Conservation (phyloP, 495 filamentous ascomycete genomes). For the Penicillium pancosmium region DNA sequence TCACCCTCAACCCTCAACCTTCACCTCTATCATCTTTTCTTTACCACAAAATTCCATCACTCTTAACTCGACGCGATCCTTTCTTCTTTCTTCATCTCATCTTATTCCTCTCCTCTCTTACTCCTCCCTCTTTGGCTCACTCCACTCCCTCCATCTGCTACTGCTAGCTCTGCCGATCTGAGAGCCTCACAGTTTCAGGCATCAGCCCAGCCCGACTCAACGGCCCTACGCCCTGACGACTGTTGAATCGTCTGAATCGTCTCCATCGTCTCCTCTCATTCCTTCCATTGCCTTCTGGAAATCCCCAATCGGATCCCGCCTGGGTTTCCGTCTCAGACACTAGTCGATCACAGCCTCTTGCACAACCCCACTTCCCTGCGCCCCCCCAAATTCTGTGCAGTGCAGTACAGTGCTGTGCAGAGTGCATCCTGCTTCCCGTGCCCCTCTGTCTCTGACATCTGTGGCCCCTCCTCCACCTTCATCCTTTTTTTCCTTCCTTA, state of each 20-base stretch:
- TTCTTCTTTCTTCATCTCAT: not conserved
- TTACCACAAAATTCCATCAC: not conserved
- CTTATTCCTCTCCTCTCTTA: not conserved
- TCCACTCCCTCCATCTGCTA: not conserved
- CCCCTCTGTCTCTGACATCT: slow-evolving; percentile 11
- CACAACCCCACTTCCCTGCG: slow-evolving; percentile 28
- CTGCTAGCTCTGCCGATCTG: not conserved
- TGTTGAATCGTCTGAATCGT: not conserved
- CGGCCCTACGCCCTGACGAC: slow-evolving; percentile 11
- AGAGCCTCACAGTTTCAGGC: slow-evolving; percentile 8
- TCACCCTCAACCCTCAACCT: not conserved
- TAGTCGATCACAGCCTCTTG: slow-evolving; percentile 29
- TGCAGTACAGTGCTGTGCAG: slow-evolving; percentile 7
- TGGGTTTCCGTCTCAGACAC: slow-evolving; percentile 12
- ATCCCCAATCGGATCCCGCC: slow-evolving; percentile 25
- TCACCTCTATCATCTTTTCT: not conserved
- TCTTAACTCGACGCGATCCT: not conserved
- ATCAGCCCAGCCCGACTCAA: slow-evolving; percentile 2
- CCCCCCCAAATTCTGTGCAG: slow-evolving; percentile 27
- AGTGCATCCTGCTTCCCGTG: slow-evolving; percentile 8
- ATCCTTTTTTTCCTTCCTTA: slow-evolving; percentile 8
- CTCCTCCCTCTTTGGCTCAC: not conserved
- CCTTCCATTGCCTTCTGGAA: slow-evolving; percentile 27
- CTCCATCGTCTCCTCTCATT: not conserved
- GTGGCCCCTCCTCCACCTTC: slow-evolving; percentile 4